Percentiles rank a stretch among this genome's conserved stretches.
phyloP scores from a whole-genome alignment of 441 rosid species.

The Melastoma candidum region DNA sequence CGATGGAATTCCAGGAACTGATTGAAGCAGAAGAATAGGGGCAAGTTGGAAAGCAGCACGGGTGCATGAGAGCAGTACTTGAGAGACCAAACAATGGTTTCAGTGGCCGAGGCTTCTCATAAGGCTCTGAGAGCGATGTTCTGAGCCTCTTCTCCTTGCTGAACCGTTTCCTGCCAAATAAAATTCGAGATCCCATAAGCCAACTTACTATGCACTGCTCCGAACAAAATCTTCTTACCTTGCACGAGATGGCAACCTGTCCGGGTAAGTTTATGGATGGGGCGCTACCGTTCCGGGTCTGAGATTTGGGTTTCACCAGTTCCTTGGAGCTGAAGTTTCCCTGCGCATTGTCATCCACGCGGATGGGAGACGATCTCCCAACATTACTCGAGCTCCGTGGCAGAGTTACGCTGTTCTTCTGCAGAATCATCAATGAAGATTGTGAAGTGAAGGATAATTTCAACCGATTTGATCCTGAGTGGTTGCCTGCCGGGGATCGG shows the following conservation, averaged over 20 bases:
- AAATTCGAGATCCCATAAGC: background rate
- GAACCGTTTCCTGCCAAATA: slow-evolving; percentile 65
- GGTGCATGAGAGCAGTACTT: slow-evolving; percentile 28
- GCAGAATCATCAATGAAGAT: slow-evolving; percentile 18
- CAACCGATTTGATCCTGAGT: slow-evolving; percentile 17
- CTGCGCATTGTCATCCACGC: slow-evolving; percentile 23
- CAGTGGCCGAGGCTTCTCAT: slow-evolving; percentile 71
- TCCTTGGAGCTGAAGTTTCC: slow-evolving; percentile 14
- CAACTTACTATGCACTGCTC: no score
- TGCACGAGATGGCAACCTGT: slow-evolving; percentile 43
- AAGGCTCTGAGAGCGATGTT: slow-evolving; percentile 75
- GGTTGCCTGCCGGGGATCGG: slow-evolving; percentile 94
- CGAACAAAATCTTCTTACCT: slow-evolving; percentile 28
- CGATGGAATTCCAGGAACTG: slow-evolving; percentile 66
- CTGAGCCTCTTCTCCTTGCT: slow-evolving; percentile 73
- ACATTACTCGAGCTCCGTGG: slow-evolving; percentile 31
- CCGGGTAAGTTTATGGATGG: slow-evolving; percentile 40
- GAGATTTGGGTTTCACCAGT: slow-evolving; percentile 16
- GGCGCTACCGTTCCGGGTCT: slow-evolving; percentile 18
- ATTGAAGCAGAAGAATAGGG: slow-evolving; percentile 30
- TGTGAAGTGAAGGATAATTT: background rate
- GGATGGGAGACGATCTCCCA: slow-evolving; percentile 25
- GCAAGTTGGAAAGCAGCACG: background rate
- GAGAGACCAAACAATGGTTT: slow-evolving; percentile 65
- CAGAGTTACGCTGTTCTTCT: slow-evolving; percentile 45